Evolutionary conservation across 2,329 filamentous ascomycete genomes (phyloP).

Genomic region (Penicillium sp.): DNA sequence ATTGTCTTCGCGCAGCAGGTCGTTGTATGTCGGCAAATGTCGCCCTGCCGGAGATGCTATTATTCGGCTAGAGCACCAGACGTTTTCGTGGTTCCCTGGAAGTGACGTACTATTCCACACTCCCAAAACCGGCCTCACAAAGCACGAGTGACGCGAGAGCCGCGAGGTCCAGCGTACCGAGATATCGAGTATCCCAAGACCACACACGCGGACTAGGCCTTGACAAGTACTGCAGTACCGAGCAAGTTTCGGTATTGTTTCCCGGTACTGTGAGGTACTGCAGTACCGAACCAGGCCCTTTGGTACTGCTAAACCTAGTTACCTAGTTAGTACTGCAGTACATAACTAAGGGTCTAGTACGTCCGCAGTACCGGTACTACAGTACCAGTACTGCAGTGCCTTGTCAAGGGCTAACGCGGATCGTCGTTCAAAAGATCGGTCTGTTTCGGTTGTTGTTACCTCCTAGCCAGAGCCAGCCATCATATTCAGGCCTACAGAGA

Average conservation of each 20-base stretch:
- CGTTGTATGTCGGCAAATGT: conserved; percentile 68
- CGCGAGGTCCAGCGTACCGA: conserved; percentile 84
- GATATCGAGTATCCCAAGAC: conserved; percentile 93
- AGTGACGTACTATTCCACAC: conserved; percentile 81
- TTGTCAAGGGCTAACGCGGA: too few species aligned
- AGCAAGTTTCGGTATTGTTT: too few species aligned
- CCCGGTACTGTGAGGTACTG: too few species aligned
- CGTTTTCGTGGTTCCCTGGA: conserved; percentile 85
- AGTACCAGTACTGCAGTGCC: too few species aligned
- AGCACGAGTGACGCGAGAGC: conserved; percentile 77
- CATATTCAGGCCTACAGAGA: conserved; percentile 85
- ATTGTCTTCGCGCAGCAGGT: conserved; percentile 58
- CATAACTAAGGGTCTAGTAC: too few species aligned
- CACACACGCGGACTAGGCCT: too few species aligned
- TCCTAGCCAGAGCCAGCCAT: conserved; percentile 93
- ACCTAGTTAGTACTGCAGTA: too few species aligned
- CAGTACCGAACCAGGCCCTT: too few species aligned
- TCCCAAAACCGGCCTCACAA: conserved; percentile 74
- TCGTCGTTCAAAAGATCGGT: conserved; percentile 66
- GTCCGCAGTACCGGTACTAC: too few species aligned
- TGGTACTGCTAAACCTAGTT: too few species aligned
- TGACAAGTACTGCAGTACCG: too few species aligned
- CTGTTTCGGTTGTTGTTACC: conserved; percentile 83
- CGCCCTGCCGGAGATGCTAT: conserved; percentile 92
- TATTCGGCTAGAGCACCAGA: conserved; percentile 86